A percentile compares a stretch with the other conserved stretches of the same genome.
Evolutionary conservation across 2,329 filamentous ascomycete species (phyloP).

Genomic region (Diaporthe citriasiana): DNA sequence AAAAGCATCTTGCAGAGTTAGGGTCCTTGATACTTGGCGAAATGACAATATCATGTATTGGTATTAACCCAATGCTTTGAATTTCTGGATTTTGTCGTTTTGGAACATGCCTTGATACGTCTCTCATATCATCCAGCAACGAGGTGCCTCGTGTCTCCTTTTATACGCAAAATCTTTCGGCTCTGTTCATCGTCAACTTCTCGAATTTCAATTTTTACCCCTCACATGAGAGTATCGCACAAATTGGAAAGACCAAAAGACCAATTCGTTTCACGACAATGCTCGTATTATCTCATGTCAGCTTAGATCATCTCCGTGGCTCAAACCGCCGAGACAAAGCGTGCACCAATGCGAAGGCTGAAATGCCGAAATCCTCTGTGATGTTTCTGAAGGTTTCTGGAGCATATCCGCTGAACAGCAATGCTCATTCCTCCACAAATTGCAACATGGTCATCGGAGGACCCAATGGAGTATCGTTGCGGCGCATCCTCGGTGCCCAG

Average conservation of each 20-base stretch:
- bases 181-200: neutral
- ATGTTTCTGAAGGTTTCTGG: neutral
- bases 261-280: neutral
- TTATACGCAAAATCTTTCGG: neutral
- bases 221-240: too few relatives aligned
- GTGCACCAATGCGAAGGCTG: neutral
- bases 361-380: neutral
- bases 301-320: slow-evolving; percentile 1
- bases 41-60: neutral
- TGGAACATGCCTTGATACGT: neutral
- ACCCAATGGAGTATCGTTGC: neutral
- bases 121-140: neutral
- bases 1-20: neutral
- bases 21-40: neutral
- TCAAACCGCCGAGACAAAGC: neutral
- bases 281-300: neutral
- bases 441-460: neutral
- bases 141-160: neutral
- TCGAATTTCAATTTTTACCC: neutral
- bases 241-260: neutral
- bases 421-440: neutral
- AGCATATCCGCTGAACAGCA: neutral
- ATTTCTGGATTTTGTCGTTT: neutral
- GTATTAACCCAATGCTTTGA: neutral
- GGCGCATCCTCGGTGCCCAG: neutral